Conservation (phyloP, 148 eudicot genomes). For the Tetragonia tetragonoides region DNA sequence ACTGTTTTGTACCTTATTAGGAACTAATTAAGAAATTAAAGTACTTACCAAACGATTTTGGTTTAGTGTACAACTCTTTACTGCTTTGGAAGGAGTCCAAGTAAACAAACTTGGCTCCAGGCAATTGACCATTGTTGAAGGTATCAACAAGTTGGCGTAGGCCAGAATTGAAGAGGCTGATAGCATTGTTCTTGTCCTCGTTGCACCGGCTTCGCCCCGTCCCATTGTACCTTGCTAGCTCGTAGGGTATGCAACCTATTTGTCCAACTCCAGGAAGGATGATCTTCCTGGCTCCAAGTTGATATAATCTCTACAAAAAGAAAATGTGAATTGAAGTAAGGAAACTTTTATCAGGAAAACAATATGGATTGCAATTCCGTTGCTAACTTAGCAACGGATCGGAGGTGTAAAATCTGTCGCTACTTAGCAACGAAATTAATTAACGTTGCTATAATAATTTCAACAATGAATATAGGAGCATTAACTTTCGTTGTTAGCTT, state of each 20-base stretch:
- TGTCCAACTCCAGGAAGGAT: slow-evolving; percentile 62
- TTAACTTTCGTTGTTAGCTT: too few relatives aligned
- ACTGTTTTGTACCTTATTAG: too few relatives aligned
- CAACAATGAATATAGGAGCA: too few relatives aligned
- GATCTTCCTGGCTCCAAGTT: slow-evolving; percentile 73
- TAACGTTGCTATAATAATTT: too few relatives aligned
- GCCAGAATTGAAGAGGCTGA: slow-evolving; percentile 57
- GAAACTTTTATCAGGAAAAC: too few relatives aligned
- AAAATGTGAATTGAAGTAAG: too few relatives aligned
- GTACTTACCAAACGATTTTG: slow-evolving; percentile 47
- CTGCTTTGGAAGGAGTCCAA: slow-evolving; percentile 48
- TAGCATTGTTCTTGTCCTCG: slow-evolving; percentile 56
- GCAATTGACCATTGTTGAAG: slow-evolving; percentile 52
- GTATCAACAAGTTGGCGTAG: slow-evolving; percentile 54
- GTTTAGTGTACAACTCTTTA: slow-evolving; percentile 42
- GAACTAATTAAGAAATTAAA: not conserved
- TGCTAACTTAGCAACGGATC: too few relatives aligned
- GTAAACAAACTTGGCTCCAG: slow-evolving; percentile 69
- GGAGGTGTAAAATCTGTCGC: too few relatives aligned
- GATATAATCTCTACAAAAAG: slow-evolving; percentile 44
- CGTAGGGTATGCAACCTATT: slow-evolving; percentile 89
- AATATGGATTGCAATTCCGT: too few relatives aligned
- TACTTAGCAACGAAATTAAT: too few relatives aligned
- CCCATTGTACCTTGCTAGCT: slow-evolving; percentile 57
- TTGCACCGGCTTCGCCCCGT: slow-evolving; percentile 48